Base-by-base conservation (phyloP, 2,329 filamentous ascomycete genomes). In the Akanthomyces muscarius region DNA sequence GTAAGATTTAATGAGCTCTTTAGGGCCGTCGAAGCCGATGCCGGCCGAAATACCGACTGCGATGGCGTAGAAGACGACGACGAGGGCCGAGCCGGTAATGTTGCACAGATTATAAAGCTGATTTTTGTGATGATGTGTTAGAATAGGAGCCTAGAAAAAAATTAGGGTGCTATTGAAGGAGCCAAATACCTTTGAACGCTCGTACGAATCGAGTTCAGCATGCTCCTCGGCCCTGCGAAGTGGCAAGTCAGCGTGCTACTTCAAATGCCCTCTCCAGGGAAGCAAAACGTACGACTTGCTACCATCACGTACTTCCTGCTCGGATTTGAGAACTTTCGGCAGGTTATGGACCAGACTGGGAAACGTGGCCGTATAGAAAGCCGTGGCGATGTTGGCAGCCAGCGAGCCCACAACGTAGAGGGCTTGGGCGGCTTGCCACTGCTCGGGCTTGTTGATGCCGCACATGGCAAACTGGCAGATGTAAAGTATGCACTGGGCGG, bases 71-170 rank as follows among this genome's bases (percentile, higher is more conserved):
- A 60, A 57, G 14, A 67, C 53, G 2, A 64, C 65, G 33, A 68
- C 66, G 6, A 68, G 62, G 28, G 64, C 65, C 4, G 66, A 68
- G 10, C 66, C 66, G 13, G 65, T 65, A 41, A 68, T 68, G 45
- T 68, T 68, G 63, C 64, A 62, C n/a, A 68, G 64, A 52, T 68
- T 68, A 55, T 68, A 68, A 10, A 68, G 63, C 66, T 66, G 30
- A 3, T 33, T 3, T 6, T 23, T 13, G 6, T 2, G 6, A 25
- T n/a, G 11, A 21, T 4, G 18, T 21, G 33, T 63, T 10, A 47
- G 28, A 8, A 33, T 0, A 28, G 1, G 41, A n/a, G 7, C 7
- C 3, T 21, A 21, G 21, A 21, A 21, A 21, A 21, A 21, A 21
- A 21, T 21, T 21, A 21, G 21, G 7, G 3, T 47, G 13, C 10